Percentiles rank a stretch among this genome's conserved stretches.
These are phyloP conservation scores for Malassezia sympodialis DNA, from an alignment of 1,284 basidiomycete species.

Conservation along the genomic window DNA sequence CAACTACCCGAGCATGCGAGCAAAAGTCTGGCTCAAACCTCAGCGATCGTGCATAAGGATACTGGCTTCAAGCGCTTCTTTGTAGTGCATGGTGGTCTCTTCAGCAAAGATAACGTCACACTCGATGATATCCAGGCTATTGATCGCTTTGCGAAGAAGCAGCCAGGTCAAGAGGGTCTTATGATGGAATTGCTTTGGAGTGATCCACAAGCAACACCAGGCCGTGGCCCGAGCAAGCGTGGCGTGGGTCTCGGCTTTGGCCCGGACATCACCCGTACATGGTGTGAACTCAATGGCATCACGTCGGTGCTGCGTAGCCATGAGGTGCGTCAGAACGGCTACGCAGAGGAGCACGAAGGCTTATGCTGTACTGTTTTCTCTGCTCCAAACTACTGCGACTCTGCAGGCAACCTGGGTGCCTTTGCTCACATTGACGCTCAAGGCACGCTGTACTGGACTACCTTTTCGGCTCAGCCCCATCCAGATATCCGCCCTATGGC, in stretches of 20 bases:
- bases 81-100: conserved; percentile 81
- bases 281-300: conserved; percentile 78
- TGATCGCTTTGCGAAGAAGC: conserved; percentile 65
- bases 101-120: conserved; percentile 85
- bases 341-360: conserved; percentile 78
- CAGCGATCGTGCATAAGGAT: conserved; percentile 67
- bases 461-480: conserved; percentile 76
- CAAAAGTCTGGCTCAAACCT: conserved; percentile 24
- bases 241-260: conserved; percentile 94
- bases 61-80: conserved; percentile 72
- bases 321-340: conserved; percentile 82
- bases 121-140: conserved; percentile 84
- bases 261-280: conserved; percentile 56
- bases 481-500: conserved; percentile 88
- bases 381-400: conserved; percentile 47
- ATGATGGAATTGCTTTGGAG: conserved; percentile 68
- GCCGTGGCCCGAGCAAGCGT: conserved; percentile 92
- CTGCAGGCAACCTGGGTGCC: conserved; percentile 51
- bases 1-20: conserved; percentile 30
- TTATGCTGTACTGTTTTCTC: conserved; percentile 68
- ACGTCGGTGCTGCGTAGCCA: conserved; percentile 88
- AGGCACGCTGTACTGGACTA: conserved; percentile 63
- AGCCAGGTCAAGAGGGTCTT: conserved; percentile 87
- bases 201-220: conserved; percentile 78
- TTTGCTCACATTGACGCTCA: conserved; percentile 59